Evolutionary conservation across 306 rosid species (phyloP).

Genomic region (Corylus heterophylla): DNA sequence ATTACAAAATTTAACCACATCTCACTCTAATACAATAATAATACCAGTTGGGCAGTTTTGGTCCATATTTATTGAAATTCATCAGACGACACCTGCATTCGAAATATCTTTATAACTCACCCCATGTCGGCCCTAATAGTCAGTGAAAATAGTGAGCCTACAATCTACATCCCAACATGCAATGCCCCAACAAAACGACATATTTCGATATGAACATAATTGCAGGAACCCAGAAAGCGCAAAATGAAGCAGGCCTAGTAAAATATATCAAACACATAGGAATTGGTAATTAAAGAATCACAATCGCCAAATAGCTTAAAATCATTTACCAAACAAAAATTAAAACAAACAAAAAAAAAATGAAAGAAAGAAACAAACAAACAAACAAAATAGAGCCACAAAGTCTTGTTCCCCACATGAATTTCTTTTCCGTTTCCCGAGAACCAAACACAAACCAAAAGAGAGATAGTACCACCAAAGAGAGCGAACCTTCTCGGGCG

Average conservation of each 20-base stretch:
- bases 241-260: neutral
- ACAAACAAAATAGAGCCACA: neutral
- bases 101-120: neutral
- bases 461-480: neutral
- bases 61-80: neutral
- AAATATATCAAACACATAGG: neutral
- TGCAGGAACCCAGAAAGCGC: neutral
- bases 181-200: neutral
- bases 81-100: neutral
- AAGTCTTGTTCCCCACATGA: neutral
- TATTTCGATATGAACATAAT: neutral
- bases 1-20: neutral
- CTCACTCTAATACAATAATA: neutral
- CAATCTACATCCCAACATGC: neutral
- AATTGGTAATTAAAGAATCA: neutral
- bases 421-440: neutral
- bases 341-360: neutral
- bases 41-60: neutral
- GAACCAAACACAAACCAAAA: neutral
- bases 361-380: neutral
- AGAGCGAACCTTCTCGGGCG: conserved; percentile 58
- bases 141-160: neutral
- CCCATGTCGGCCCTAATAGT: neutral
- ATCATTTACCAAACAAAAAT: neutral
- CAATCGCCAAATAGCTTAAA: neutral